Base-by-base conservation (phyloP, 2,329 filamentous ascomycete species). In the Clarireedia paspali region DNA sequence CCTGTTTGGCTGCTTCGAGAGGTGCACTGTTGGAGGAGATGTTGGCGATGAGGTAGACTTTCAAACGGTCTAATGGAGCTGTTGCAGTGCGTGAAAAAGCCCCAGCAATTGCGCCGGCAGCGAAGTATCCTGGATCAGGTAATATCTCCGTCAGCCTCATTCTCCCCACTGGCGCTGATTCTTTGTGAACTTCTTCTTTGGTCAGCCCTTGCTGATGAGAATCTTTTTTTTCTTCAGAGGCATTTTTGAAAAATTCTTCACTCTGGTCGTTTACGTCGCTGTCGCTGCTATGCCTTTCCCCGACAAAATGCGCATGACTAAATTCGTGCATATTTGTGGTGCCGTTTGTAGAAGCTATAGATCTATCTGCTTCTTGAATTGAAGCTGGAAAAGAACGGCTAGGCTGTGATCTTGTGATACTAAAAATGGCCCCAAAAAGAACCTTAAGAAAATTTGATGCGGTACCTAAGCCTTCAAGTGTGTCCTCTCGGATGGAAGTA, bases 1-100 rank as follows among this genome's bases (percentile, higher is more conserved):
- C 90, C 57, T 83, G 79, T 68, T 88, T 91, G 3, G 83, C 82
- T 14, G 88, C 86, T 56, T 80, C 73, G 47, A 86, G 71, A 9
- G 83, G 82, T 56, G 81, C 78, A 64, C 77, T 74, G 63, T 81
- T 68, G 57, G 77, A 79, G 55, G 78, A 75, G 57, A 90, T 95
- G 72, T 95, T 92, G 53, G 95, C 92, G 66, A 99, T 94, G 53
- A 99, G 82, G 71, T 95, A 97, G 62, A 99, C 94, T 75, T 97
- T 97, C 57, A 99, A 78, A 66, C 94, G 90, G 75, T 99, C 94
- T 72, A 99, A 85, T 58, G 94, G 94, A 59, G 94, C 94, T 64
- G 94, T 99, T 61, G 89, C 88, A 69, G 94, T 97, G 70, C 94
- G 87, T 70, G 92, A 97, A 67, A 96, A 86, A 71, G 91, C 92